phyloP scores from a whole-genome alignment of 768 basidiomycete species.

The Suillus fuscotomentosus region DNA sequence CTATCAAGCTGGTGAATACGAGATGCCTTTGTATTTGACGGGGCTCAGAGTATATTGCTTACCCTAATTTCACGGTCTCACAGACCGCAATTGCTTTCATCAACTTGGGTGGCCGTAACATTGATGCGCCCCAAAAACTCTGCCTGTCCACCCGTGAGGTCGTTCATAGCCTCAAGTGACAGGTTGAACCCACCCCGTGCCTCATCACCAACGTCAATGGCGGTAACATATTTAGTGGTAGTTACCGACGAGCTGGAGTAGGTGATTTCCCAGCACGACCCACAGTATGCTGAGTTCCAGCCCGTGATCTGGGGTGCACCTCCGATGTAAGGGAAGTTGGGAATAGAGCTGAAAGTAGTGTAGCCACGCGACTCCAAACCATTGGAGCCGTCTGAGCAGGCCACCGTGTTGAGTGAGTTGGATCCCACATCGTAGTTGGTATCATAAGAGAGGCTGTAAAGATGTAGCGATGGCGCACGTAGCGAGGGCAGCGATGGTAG shows the following conservation, averaged over 20 bases:
- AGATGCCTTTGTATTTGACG: neutral
- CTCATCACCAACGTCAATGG: constrained; percentile 46
- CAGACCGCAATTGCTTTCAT: constrained; percentile 13
- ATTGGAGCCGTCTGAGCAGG: constrained; percentile 52
- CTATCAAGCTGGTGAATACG: neutral
- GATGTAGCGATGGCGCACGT: constrained; percentile 3
- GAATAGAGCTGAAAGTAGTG: constrained; percentile 50
- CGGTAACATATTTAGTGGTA: constrained; percentile 46
- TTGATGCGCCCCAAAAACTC: constrained; percentile 23
- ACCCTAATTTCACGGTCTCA: constrained; percentile 1
- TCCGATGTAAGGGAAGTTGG: constrained; percentile 60
- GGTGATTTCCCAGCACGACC: constrained; percentile 59
- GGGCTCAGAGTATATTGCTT: neutral
- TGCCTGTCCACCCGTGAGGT: constrained; percentile 31
- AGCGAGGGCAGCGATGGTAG: constrained; percentile 9
- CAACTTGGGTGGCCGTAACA: constrained; percentile 21
- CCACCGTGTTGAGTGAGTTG: constrained; percentile 40
- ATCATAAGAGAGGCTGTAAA: constrained; percentile 42
- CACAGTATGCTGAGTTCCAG: constrained; percentile 54
- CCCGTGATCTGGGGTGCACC: constrained; percentile 49
- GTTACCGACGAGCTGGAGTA: constrained; percentile 35
- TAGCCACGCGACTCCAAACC: constrained; percentile 47
- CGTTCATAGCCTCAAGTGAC: constrained; percentile 35
- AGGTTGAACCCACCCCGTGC: constrained; percentile 32
- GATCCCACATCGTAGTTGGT: constrained; percentile 44